These are phyloP conservation scores for Apiospora aurea DNA, from an alignment of 2,329 filamentous ascomycete species.

Conservation along the genomic window DNA sequence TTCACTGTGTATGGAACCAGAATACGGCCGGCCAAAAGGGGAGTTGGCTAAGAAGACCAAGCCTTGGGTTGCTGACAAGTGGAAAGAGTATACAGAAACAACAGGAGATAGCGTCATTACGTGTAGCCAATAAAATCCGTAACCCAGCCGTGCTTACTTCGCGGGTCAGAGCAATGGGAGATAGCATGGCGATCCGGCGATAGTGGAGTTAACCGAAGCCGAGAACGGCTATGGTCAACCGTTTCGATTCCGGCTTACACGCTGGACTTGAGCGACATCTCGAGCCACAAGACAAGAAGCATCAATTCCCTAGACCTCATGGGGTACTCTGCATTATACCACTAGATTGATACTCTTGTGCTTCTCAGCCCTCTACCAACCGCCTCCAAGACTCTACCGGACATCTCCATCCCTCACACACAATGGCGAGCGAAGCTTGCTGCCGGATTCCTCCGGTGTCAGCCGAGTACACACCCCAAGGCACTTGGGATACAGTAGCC, in stretches of 20 bases:
- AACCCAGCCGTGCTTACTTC: neutral
- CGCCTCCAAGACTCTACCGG: neutral
- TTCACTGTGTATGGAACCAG: neutral
- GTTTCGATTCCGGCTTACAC: neutral
- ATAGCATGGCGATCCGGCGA: neutral
- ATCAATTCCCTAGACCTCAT: neutral
- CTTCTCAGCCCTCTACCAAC: too few species aligned
- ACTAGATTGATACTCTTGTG: neutral
- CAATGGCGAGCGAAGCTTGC: slow-evolving; percentile 37
- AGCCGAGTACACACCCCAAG: slow-evolving; percentile 49
- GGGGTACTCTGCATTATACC: neutral
- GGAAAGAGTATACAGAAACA: neutral
- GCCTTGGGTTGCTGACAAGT: neutral
- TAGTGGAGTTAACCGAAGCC: slow-evolving; percentile 9
- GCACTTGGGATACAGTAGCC: slow-evolving; percentile 48
- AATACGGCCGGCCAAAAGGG: neutral
- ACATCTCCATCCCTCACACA: neutral
- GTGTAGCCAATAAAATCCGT: too few species aligned
- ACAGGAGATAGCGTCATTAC: too few species aligned
- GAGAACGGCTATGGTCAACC: neutral
- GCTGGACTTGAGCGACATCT: neutral
- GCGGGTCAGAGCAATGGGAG: neutral
- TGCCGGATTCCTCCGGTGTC: slow-evolving; percentile 46
- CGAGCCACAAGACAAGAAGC: neutral
- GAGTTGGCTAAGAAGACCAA: neutral